Base-by-base conservation (phyloP, 2,329 filamentous ascomycete genomes). In the Penicillium polonicum region DNA sequence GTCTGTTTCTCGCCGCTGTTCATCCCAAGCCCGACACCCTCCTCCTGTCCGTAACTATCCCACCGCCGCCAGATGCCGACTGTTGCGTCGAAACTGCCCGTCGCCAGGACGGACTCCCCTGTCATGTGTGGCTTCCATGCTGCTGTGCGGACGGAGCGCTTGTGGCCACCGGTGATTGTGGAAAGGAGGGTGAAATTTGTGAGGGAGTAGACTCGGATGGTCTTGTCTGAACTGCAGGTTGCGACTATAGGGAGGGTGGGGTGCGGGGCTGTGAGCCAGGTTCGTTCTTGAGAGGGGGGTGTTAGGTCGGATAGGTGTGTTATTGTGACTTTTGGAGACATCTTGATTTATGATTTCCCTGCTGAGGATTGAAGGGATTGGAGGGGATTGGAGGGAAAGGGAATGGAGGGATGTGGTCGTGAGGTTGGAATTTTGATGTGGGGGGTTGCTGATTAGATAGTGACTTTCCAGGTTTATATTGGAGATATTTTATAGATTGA, bases 11-110 rank as follows among this genome's bases (percentile, higher is more conserved):
- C 7, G 5, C 2, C 15, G 15, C 17, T 33, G 29, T 4, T 13
- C 38, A 44, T 19, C 6, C 41, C 53, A 4, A 52, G 36, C 58
- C 72, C 9, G 66, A 67, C 51, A 31, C 59, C 48, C 21, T 70
- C 58, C 57, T 68, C 45, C 62, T 65, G 46, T 55, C 70, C 60
- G 57, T 74, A 74, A 52, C 80, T 80, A 63, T 82, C 81, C 65
- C 85, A 84, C 76, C 83, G 86, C 62, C 84, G 87, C 93, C 87
- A 96, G 67, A 90, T 84, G 10, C 92, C 94, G 2, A 93, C 92
- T 1, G 90, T 95, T 17, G 91, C 88, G 74, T 99, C 94, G 72
- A 99, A 99, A 72, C 89, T 94, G 4, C 91, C 94, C 0, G 92
- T 96, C 5, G 93, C 92, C 17, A 97, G 83, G 44, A 93, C 91